These are phyloP conservation scores for Beta vulgaris DNA, from an alignment of 148 eudicot species.

Conservation along the genomic window DNA sequence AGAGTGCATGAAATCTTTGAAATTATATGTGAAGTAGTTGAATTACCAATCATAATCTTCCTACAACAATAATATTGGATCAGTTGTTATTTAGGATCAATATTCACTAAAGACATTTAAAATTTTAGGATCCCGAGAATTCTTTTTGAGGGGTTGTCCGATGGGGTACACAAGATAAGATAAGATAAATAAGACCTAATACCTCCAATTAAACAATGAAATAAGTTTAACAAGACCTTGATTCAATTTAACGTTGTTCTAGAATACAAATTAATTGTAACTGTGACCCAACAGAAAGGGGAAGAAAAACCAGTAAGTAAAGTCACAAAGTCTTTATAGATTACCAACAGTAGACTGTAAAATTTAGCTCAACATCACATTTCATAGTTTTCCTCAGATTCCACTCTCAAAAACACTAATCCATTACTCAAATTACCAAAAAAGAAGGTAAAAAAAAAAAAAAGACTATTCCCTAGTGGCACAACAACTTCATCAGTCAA, in stretches of 20 bases:
- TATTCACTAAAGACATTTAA: too few species aligned
- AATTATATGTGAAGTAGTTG: too few species aligned
- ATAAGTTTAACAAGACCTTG: not conserved
- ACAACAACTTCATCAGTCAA: constrained; percentile 62
- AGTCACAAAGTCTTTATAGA: not conserved
- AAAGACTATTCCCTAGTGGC: constrained; percentile 27
- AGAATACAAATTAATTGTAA: not conserved
- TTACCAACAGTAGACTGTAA: constrained; percentile 13
- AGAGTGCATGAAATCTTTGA: too few species aligned
- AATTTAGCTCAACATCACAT: constrained; percentile 24
- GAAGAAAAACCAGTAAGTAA: not conserved
- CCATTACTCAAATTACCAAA: not conserved
- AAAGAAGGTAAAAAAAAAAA: not conserved
- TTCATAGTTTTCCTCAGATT: not conserved
- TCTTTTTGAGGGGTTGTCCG: too few species aligned
- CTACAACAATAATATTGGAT: too few species aligned
- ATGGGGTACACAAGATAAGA: too few species aligned
- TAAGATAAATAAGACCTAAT: too few species aligned
- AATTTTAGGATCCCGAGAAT: too few species aligned
- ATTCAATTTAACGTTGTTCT: not conserved
- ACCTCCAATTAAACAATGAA: too few species aligned
- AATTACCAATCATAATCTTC: too few species aligned
- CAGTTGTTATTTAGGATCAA: too few species aligned
- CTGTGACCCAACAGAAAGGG: not conserved
- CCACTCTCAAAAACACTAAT: constrained; percentile 6